These are phyloP conservation scores for Sugiyamaella sp. DNA, from an alignment of 1,139 yeast species.

Conservation along the genomic window DNA sequence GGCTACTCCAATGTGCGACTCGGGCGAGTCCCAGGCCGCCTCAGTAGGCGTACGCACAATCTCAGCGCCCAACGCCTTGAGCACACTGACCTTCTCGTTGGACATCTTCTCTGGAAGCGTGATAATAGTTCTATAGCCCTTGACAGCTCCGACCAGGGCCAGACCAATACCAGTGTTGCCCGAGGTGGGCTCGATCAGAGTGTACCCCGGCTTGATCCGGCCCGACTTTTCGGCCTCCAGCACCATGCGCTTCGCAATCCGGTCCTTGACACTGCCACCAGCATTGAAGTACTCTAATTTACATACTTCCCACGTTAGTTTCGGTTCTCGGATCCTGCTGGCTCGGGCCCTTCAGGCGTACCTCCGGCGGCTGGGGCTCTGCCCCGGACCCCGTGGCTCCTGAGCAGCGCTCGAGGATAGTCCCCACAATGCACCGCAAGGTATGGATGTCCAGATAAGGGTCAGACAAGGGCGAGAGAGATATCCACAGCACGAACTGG, in stretches of 20 bases:
- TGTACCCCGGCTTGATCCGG: slow-evolving; percentile 79
- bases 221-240: slow-evolving; percentile 83
- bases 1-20: slow-evolving; percentile 90
- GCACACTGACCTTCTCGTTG: slow-evolving; percentile 84
- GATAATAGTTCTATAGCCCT: slow-evolving; percentile 84
- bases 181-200: slow-evolving; percentile 86
- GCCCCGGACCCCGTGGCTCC: slow-evolving; percentile 13
- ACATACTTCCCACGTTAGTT: slow-evolving; percentile 42
- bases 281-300: slow-evolving; percentile 69
- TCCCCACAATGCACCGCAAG: not conserved
- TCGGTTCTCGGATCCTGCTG: no score
- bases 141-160: slow-evolving; percentile 84
- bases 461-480: no score
- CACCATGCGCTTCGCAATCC: slow-evolving; percentile 65
- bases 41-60: slow-evolving; percentile 91
- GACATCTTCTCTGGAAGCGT: slow-evolving; percentile 94
- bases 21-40: slow-evolving; percentile 94
- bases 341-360: slow-evolving; percentile 28
- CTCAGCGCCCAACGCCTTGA: slow-evolving; percentile 89
- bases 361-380: slow-evolving; percentile 12
- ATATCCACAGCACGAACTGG: not conserved
- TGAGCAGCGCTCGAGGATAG: not conserved
- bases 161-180: slow-evolving; percentile 81
- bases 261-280: slow-evolving; percentile 72
- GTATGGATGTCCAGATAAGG: no score